Conservation (phyloP, 441 rosid species). For the Gossypium davidsonii region DNA sequence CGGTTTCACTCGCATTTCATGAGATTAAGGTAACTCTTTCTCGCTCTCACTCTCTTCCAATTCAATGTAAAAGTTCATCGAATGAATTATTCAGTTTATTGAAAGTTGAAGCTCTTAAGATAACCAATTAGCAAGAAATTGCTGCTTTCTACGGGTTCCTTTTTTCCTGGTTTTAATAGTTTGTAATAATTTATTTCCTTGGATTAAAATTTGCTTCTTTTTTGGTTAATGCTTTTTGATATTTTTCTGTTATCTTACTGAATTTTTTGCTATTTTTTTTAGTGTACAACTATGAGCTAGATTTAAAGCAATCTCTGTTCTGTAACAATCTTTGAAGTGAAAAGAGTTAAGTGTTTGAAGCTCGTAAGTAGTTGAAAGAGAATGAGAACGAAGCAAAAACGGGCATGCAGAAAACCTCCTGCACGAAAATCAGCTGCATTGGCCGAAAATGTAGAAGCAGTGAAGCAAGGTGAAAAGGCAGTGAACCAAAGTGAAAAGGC, state of each 20-base stretch:
- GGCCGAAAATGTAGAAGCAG: background rate
- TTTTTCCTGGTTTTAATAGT: background rate
- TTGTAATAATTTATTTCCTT: background rate
- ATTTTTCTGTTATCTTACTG: background rate
- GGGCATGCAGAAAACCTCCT: slow-evolving; percentile 9
- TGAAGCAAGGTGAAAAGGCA: slow-evolving; percentile 14
- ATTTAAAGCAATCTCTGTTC: background rate
- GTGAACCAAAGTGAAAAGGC: background rate
- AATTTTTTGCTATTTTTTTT: background rate
- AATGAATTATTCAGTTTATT: background rate
- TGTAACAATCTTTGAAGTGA: background rate
- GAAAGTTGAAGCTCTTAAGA: background rate
- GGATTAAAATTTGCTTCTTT: background rate
- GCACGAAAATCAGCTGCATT: background rate
- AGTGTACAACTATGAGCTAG: background rate
- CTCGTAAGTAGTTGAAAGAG: slow-evolving; percentile 1
- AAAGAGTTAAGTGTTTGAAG: background rate
- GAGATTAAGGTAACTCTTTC: background rate
- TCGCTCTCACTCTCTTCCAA: background rate
- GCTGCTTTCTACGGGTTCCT: background rate
- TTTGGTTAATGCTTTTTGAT: background rate
- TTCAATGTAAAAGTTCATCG: background rate
- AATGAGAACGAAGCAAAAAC: slow-evolving; percentile 15
- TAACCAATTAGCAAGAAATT: background rate
- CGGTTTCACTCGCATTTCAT: background rate